Percentiles rank a stretch among this genome's conserved stretches.
Conservation (phyloP, 108 stramenopile species). For the Discostella stelligeroides region DNA sequence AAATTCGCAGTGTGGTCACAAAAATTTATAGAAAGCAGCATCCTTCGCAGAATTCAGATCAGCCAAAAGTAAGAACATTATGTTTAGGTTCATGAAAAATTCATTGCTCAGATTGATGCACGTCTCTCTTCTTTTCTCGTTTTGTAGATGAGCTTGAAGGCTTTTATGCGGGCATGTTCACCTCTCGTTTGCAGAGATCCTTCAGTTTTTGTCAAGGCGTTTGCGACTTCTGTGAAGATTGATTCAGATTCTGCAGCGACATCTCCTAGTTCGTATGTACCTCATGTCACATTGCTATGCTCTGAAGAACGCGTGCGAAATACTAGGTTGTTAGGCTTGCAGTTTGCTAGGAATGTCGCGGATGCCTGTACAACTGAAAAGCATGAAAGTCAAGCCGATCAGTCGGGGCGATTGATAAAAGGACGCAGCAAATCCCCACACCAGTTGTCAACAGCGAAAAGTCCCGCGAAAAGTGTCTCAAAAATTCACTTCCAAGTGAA, state of each 20-base stretch:
- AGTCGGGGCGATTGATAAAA: slow-evolving; percentile 29
- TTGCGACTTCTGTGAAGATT: slow-evolving; percentile 60
- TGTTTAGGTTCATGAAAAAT: too few relatives aligned
- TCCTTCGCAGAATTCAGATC: slow-evolving; percentile 29
- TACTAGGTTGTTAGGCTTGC: slow-evolving; percentile 45
- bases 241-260: too few relatives aligned
- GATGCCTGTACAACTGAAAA: slow-evolving; percentile 19
- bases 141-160: slow-evolving; percentile 19
- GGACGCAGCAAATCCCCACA: slow-evolving; percentile 58
- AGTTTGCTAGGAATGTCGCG: slow-evolving; percentile 7
- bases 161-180: slow-evolving; percentile 64
- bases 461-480: slow-evolving; percentile 29
- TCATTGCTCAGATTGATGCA: too few relatives aligned
- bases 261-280: slow-evolving; percentile 16
- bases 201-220: slow-evolving; percentile 67
- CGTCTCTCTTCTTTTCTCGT: too few relatives aligned
- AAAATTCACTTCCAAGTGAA: slow-evolving; percentile 44
- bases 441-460: slow-evolving; percentile 25
- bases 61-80: slow-evolving; percentile 44
- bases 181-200: slow-evolving; percentile 82
- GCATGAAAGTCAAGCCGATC: slow-evolving; percentile 42
- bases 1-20: slow-evolving; percentile 71
- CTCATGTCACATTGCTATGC: slow-evolving; percentile 51
- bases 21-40: slow-evolving; percentile 61
- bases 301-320: slow-evolving; percentile 53